These are phyloP conservation scores for Fusarium redolens DNA, from an alignment of 2,329 filamentous ascomycete species.

Conservation along the genomic window DNA sequence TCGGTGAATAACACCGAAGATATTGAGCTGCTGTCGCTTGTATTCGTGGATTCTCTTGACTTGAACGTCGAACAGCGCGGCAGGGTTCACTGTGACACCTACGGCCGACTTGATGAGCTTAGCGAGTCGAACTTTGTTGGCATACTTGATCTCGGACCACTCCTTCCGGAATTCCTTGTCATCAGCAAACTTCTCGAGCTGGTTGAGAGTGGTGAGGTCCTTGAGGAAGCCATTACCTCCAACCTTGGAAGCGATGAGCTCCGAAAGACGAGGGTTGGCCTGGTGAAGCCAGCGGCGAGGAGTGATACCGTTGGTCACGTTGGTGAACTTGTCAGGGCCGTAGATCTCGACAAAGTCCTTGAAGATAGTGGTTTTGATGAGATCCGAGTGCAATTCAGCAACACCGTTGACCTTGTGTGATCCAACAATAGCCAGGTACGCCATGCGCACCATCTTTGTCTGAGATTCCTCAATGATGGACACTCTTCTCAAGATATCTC, in stretches of 20 bases:
- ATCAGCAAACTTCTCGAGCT: slow-evolving; percentile 84
- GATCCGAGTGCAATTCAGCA: slow-evolving; percentile 94
- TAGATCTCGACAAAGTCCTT: slow-evolving; percentile 98
- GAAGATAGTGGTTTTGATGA: slow-evolving; percentile 99
- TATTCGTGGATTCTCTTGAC: slow-evolving; percentile 99
- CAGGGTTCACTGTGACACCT: slow-evolving; percentile 85
- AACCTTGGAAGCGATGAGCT: slow-evolving; percentile 90
- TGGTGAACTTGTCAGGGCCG: slow-evolving; percentile 96
- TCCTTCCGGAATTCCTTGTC: slow-evolving; percentile 93
- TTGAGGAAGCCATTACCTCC: slow-evolving; percentile 88
- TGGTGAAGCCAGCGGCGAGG: slow-evolving; percentile 97
- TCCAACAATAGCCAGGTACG: slow-evolving; percentile 91
- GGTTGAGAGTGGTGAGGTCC: slow-evolving; percentile 86
- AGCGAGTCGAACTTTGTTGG: slow-evolving; percentile 93
- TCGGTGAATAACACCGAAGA: slow-evolving; percentile 96
- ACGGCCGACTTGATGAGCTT: slow-evolving; percentile 89
- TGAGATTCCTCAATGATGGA: slow-evolving; percentile 98
- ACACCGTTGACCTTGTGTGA: slow-evolving; percentile 99
- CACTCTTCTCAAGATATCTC: slow-evolving; percentile 86
- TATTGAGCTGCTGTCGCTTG: slow-evolving; percentile 98
- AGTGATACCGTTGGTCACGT: slow-evolving; percentile 98
- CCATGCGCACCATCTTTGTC: slow-evolving; percentile 99
- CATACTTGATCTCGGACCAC: slow-evolving; percentile 96
- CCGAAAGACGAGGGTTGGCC: slow-evolving; percentile 91
- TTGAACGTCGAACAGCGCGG: slow-evolving; percentile 93